phyloP scores from a whole-genome alignment of 495 filamentous ascomycete species.

The Hypoxylon subgilvum region DNA sequence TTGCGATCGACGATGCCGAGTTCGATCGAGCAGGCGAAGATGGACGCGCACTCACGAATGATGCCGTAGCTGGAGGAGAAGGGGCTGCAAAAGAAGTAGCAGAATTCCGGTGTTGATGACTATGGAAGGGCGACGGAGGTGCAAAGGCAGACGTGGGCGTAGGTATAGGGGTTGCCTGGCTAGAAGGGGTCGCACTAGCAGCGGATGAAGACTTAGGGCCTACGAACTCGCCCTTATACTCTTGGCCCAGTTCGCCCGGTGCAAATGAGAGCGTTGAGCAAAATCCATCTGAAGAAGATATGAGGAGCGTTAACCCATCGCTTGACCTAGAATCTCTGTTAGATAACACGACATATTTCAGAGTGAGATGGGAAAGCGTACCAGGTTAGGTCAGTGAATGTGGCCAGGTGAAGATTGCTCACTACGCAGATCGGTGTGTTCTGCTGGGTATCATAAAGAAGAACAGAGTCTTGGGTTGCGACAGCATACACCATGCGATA shows the following conservation, averaged over 20 bases:
- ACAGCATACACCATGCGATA: conserved; percentile 97
- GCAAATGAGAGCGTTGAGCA: conserved; percentile 89
- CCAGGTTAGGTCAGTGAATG: conserved; percentile 97
- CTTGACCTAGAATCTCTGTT: conserved; percentile 72
- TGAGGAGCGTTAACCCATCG: conserved; percentile 88
- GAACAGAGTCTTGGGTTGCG: conserved; percentile 94
- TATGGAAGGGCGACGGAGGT: conserved; percentile 62
- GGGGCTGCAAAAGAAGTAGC: conserved; percentile 60
- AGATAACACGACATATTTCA: conserved; percentile 33
- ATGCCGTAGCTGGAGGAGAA: conserved; percentile 59
- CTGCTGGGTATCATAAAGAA: conserved; percentile 97
- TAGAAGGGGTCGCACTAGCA: conserved; percentile 50
- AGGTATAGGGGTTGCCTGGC: conserved; percentile 66
- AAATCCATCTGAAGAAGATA: conserved; percentile 97
- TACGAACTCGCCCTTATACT: conserved; percentile 72
- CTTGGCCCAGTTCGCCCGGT: conserved; percentile 84
- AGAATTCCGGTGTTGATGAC: conserved; percentile 59
- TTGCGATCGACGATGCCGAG: conserved; percentile 83
- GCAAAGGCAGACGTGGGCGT: conserved; percentile 67
- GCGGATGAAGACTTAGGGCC: conserved; percentile 54
- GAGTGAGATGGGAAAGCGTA: conserved; percentile 50
- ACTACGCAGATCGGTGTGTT: conserved; percentile 89
- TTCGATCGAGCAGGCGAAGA: conserved; percentile 81
- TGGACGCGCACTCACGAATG: conserved; percentile 62
- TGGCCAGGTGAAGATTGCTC: conserved; percentile 95